A percentile compares a stretch with the other conserved stretches of the same genome.
Conservation (phyloP, 768 basidiomycete genomes). For the Lactarius trivialis region DNA sequence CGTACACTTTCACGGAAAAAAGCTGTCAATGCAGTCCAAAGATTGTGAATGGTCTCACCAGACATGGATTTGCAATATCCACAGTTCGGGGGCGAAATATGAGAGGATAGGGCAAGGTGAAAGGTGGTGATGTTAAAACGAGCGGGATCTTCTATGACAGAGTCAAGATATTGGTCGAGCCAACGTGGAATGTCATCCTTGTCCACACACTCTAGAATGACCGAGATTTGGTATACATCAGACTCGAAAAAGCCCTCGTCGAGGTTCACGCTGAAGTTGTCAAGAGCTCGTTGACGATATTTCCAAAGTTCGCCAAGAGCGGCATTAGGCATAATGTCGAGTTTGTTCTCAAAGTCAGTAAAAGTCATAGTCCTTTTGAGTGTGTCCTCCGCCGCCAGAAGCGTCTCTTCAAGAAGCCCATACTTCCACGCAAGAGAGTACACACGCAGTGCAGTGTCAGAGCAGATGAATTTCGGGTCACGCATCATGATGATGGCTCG, state of each 20-base stretch:
- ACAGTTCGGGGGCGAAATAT: not conserved
- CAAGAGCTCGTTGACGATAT: not conserved
- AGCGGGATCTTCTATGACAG: not conserved
- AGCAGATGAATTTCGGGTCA: not conserved
- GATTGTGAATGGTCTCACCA: not conserved
- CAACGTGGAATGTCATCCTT: not conserved
- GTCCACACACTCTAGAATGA: not conserved
- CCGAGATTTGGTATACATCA: not conserved
- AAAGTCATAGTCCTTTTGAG: not conserved
- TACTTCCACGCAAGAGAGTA: not conserved
- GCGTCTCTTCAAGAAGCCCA: not conserved
- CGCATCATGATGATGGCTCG: not conserved
- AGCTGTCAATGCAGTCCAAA: not conserved
- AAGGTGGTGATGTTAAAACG: not conserved
- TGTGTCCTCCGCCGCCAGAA: not conserved
- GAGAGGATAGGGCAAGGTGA: not conserved
- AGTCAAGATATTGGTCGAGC: not conserved
- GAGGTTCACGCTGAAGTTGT: not conserved
- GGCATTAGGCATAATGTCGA: not conserved
- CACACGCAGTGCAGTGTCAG: not conserved
- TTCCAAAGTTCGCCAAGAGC: not conserved
- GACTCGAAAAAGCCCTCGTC: too few species aligned
- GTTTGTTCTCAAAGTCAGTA: not conserved
- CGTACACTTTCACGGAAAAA: not conserved
- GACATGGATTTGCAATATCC: not conserved